These are phyloP conservation scores for Amanita polypyramis DNA, from an alignment of 768 basidiomycete species.

Conservation along the genomic window DNA sequence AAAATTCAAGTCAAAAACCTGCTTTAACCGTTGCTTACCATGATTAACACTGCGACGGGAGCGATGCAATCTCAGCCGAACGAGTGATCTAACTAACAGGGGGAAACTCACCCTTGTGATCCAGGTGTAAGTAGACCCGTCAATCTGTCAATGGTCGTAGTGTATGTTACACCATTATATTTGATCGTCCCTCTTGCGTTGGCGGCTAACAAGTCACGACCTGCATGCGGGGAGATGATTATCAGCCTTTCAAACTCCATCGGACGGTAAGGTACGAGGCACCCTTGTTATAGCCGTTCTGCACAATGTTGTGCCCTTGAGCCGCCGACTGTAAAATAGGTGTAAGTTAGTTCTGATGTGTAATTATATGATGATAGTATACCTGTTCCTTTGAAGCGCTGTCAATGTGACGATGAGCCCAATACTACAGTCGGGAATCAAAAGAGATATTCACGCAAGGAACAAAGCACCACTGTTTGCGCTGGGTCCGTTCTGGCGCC, in stretches of 20 bases:
- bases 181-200: conserved; percentile 16
- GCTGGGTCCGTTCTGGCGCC: conserved; percentile 23
- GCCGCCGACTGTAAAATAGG: conserved; percentile 14
- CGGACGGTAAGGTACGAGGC: not conserved
- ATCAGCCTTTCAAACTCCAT: not conserved
- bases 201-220: conserved; percentile 18
- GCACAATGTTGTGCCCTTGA: conserved; percentile 21
- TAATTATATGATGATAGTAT: not conserved
- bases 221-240: conserved; percentile 13
- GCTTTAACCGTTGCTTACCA: too few relatives aligned
- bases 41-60: conserved; percentile 22
- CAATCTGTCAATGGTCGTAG: conserved; percentile 32
- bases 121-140: conserved; percentile 47
- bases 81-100: not conserved
- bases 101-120: conserved; percentile 25
- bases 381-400: conserved; percentile 27
- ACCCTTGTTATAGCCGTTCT: conserved; percentile 26
- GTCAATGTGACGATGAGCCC: too few relatives aligned
- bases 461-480: conserved; percentile 44
- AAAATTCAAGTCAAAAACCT: not conserved
- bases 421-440: not conserved
- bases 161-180: conserved; percentile 36
- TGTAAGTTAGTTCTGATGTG: too few relatives aligned
- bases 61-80: not conserved
- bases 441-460: conserved; percentile 33